These are phyloP conservation scores for Lasiodiplodia sp. DNA, from an alignment of 2,329 filamentous ascomycete genomes.

Conservation along the genomic window DNA sequence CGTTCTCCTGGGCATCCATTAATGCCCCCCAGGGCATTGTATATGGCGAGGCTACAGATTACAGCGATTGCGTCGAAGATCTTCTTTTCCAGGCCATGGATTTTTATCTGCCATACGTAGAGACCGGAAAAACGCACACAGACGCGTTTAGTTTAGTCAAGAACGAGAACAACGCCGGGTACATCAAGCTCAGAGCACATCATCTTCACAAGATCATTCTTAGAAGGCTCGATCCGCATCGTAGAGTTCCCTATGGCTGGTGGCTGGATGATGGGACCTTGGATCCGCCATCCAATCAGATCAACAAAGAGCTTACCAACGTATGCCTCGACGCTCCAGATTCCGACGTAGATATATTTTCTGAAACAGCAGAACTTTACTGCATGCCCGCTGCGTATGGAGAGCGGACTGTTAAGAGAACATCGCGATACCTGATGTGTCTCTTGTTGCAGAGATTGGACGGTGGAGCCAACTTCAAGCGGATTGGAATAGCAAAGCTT, in stretches of 20 bases:
- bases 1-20: constrained; percentile 37
- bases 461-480: neutral
- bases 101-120: neutral
- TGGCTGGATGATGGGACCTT: neutral
- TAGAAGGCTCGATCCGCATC: neutral
- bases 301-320: constrained; percentile 27
- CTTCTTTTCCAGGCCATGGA: neutral
- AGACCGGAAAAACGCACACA: neutral
- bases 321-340: constrained; percentile 33
- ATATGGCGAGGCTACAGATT: constrained; percentile 33
- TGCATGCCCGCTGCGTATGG: constrained; percentile 31
- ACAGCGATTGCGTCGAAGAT: neutral
- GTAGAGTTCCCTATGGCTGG: neutral
- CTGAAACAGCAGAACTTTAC: constrained; percentile 23
- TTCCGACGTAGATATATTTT: constrained; percentile 31
- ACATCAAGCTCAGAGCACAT: neutral
- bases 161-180: neutral
- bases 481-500: constrained; percentile 2
- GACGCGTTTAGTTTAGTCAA: neutral
- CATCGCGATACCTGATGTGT: constrained; percentile 33
- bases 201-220: neutral
- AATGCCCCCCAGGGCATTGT: constrained; percentile 32
- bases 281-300: neutral
- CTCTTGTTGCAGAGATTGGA: constrained; percentile 27
- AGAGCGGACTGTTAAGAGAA: constrained; percentile 27